These are phyloP conservation scores for Actinomortierella ambigua DNA, from an alignment of 371 early-diverging fungal species.

Conservation along the genomic window DNA sequence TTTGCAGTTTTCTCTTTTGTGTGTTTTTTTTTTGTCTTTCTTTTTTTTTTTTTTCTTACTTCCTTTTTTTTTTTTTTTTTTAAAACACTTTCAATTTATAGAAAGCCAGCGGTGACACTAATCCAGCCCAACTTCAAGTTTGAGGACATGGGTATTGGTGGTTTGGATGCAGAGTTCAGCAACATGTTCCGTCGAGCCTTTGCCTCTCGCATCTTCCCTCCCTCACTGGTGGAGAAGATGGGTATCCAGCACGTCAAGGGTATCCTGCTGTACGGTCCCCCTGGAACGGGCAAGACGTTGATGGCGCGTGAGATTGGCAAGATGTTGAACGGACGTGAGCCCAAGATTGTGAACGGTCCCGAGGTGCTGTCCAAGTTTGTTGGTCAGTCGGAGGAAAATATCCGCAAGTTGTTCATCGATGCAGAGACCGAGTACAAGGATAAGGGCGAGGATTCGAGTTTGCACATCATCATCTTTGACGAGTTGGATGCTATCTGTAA, in stretches of 20 bases:
- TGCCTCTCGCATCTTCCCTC: conserved; percentile 98
- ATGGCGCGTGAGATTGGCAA: conserved; percentile 99
- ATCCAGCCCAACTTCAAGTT: conserved; percentile 97
- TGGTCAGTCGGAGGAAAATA: conserved; percentile 99
- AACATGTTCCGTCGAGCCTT: conserved; percentile 99
- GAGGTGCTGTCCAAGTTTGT: conserved; percentile 99
- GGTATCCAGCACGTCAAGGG: conserved; percentile 99
- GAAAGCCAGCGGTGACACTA: conserved; percentile 66
- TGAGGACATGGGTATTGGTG: conserved; percentile 99
- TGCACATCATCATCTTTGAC: conserved; percentile 99
- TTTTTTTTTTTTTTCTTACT: not conserved
- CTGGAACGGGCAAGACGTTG: conserved; percentile 99
- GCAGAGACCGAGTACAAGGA: conserved; percentile 97
- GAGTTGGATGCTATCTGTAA: conserved; percentile 99
- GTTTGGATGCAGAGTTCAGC: conserved; percentile 97
- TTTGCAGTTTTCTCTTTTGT: not conserved
- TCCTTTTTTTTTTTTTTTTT: not conserved
- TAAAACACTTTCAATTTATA: conserved; percentile 11
- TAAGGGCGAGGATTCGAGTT: conserved; percentile 91
- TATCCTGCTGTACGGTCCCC: conserved; percentile 91
- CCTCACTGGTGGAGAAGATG: conserved; percentile 92
- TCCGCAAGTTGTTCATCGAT: conserved; percentile 97
- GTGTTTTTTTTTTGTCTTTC: not conserved
- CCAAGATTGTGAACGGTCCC: conserved; percentile 98
- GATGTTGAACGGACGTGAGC: conserved; percentile 97